A percentile compares a stretch with the other conserved stretches of the same genome.
Evolutionary conservation across 176 grass and related monocot genomes (phyloP).

Genomic region (Poa annua): DNA sequence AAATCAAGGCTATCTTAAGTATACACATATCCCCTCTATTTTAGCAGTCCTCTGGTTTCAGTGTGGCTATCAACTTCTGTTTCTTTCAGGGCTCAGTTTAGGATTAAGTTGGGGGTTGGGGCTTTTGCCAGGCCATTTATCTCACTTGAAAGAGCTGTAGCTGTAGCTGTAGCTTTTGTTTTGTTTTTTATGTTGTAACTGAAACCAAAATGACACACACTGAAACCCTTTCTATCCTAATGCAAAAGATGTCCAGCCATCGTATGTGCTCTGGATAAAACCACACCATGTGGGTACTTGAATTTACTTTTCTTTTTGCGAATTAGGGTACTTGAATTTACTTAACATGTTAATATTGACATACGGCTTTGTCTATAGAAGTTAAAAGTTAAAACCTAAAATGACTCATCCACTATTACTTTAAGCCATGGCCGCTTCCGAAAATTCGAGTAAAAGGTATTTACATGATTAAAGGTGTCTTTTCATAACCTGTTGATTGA

Average conservation of each 20-base stretch:
- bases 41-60: slow-evolving; percentile 5
- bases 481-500: slow-evolving; percentile 25
- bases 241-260: slow-evolving; percentile 10
- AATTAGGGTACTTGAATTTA: background rate
- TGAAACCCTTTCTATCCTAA: slow-evolving; percentile 9
- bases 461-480: background rate
- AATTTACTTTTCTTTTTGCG: background rate
- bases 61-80: background rate
- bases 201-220: slow-evolving; percentile 5
- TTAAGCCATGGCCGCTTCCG: slow-evolving; percentile 16
- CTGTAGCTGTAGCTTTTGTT: background rate
- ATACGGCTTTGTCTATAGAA: slow-evolving; percentile 10
- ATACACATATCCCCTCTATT: background rate
- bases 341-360: slow-evolving; percentile 18
- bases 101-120: slow-evolving; percentile 10
- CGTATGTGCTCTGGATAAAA: background rate
- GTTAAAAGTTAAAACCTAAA: slow-evolving; percentile 13
- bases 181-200: background rate
- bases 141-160: background rate
- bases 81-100: slow-evolving; percentile 8
- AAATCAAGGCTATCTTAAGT: background rate
- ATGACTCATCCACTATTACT: background rate
- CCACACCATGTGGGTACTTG: background rate
- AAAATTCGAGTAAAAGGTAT: slow-evolving; percentile 16
- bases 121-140: background rate